A percentile compares a stretch with the other conserved stretches of the same genome.
Evolutionary conservation across 345 rosid genomes (phyloP).

Genomic region (Limnanthes douglasii): DNA sequence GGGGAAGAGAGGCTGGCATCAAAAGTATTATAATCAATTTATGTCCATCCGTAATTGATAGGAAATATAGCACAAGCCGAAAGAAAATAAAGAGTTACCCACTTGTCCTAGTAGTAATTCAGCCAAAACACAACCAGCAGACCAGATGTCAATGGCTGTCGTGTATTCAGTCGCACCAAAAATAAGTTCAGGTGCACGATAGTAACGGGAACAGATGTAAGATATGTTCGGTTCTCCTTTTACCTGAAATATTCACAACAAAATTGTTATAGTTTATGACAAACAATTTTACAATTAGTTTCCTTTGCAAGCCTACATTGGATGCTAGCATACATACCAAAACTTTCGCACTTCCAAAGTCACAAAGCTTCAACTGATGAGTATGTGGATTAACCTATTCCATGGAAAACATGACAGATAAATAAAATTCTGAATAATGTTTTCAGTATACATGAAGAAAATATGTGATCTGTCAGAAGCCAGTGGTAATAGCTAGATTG

Average conservation of each 20-base stretch:
- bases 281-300: too few relatives aligned
- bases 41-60: not conserved
- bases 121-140: constrained; percentile 93
- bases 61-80: not conserved
- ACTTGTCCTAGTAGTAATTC: constrained; percentile 96
- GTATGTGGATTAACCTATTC: constrained; percentile 91
- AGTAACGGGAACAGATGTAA: constrained; percentile 94
- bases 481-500: too few relatives aligned
- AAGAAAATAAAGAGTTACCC: not conserved
- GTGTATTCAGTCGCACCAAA: constrained; percentile 97
- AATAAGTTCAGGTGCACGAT: constrained; percentile 96
- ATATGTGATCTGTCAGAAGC: too few relatives aligned
- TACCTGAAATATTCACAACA: constrained; percentile 29
- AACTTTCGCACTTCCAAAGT: constrained; percentile 97
- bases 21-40: constrained; percentile 4
- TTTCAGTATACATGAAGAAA: too few relatives aligned
- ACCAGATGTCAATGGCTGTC: constrained; percentile 96
- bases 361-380: constrained; percentile 89
- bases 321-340: constrained; percentile 36
- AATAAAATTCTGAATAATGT: too few relatives aligned
- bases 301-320: too few relatives aligned
- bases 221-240: constrained; percentile 95
- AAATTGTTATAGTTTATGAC: not conserved
- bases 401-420: too few relatives aligned
- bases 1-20: constrained; percentile 76